Evolutionary conservation across 2,329 filamentous ascomycete species (phyloP).

Genomic region (Lecanicillium sp.): DNA sequence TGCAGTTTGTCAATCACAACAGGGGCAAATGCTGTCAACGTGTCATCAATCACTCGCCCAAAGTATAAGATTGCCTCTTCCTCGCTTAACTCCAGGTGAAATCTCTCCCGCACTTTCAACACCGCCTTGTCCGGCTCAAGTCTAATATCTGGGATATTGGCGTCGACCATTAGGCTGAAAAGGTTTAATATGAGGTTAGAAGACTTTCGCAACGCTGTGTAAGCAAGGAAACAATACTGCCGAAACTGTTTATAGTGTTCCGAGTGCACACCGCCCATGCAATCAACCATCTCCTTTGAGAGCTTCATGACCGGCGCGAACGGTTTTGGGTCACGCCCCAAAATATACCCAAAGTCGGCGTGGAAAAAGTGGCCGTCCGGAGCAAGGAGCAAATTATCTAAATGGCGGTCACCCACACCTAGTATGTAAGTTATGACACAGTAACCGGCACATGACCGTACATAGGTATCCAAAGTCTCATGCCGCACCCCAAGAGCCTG

Average conservation of each 20-base stretch:
- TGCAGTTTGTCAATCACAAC: constrained; percentile 94
- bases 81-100: constrained; percentile 84
- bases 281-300: constrained; percentile 96
- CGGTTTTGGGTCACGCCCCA: constrained; percentile 92
- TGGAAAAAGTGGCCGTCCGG: constrained; percentile 96
- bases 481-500: constrained; percentile 81
- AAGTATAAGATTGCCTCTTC: constrained; percentile 87
- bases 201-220: constrained; percentile 81
- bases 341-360: constrained; percentile 95
- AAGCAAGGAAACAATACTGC: constrained; percentile 92
- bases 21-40: constrained; percentile 79
- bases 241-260: constrained; percentile 85
- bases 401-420: constrained; percentile 89
- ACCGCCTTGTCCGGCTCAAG: constrained; percentile 91
- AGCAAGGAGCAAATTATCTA: constrained; percentile 88
- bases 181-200: constrained; percentile 89
- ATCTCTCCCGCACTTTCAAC: constrained; percentile 87
- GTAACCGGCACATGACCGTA: constrained; percentile 94
- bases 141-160: constrained; percentile 91
- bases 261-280: constrained; percentile 81
- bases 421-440: constrained; percentile 98
- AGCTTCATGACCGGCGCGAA: constrained; percentile 97
- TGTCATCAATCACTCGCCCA: constrained; percentile 84
- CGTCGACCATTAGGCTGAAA: constrained; percentile 95
- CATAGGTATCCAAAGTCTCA: constrained; percentile 89